These are phyloP conservation scores for Leptographium wingfieldii DNA, from an alignment of 2,329 filamentous ascomycete genomes.

Conservation along the genomic window DNA sequence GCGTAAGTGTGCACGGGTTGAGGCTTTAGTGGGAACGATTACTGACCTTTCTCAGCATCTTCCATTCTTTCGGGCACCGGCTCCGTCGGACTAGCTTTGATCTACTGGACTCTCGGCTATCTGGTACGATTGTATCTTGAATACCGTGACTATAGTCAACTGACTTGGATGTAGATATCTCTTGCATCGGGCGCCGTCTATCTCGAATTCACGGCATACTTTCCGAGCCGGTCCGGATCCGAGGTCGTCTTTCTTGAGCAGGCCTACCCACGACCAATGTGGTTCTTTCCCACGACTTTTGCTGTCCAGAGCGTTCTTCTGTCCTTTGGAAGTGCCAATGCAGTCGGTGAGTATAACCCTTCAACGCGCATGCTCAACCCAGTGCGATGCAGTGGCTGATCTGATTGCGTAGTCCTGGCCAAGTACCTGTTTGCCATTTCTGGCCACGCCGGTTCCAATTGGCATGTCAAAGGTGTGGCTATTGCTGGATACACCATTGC, in stretches of 20 bases:
- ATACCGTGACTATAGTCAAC: too few species aligned
- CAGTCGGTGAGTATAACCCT: constrained; percentile 28
- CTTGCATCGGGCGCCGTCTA: constrained; percentile 43
- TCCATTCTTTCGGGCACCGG: constrained; percentile 46
- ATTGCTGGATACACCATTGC: constrained; percentile 50
- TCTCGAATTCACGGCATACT: constrained; percentile 51
- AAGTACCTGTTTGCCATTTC: constrained; percentile 49
- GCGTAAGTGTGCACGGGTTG: constrained; percentile 28
- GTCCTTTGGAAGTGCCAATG: constrained; percentile 54
- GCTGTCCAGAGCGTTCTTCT: constrained; percentile 51
- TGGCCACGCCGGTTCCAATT: constrained; percentile 36
- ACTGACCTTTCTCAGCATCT: constrained; percentile 27
- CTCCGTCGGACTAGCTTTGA: constrained; percentile 47
- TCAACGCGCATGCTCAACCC: not conserved
- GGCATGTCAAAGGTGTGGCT: constrained; percentile 56
- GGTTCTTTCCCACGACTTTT: constrained; percentile 51
- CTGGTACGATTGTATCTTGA: constrained; percentile 29
- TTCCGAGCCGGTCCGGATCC: constrained; percentile 51
- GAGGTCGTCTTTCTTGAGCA: constrained; percentile 60
- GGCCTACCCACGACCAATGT: constrained; percentile 49
- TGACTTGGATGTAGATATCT: constrained; percentile 26
- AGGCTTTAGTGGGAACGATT: not conserved
- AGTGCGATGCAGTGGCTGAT: not conserved
- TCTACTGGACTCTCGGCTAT: constrained; percentile 54
- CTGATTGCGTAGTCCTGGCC: constrained; percentile 35